These are phyloP conservation scores for Datisca glomerata DNA, from an alignment of 306 rosid genomes.

Conservation along the genomic window DNA sequence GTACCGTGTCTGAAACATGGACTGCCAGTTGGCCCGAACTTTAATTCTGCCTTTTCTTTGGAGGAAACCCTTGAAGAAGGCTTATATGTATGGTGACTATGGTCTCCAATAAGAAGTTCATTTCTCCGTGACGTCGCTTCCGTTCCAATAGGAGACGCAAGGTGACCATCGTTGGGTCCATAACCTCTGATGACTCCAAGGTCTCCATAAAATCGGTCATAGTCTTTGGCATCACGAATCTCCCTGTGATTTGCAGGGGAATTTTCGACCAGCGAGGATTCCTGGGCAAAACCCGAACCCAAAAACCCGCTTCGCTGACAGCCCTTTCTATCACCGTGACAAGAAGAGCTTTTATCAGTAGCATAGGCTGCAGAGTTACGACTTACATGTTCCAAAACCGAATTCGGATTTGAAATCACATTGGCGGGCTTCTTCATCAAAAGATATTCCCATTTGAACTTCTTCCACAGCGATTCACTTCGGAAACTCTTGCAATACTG, in stretches of 20 bases:
- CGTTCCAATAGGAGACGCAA: conserved; percentile 3
- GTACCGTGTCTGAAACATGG: neutral
- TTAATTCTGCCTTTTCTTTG: neutral
- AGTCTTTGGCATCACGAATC: neutral
- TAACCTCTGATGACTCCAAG: neutral
- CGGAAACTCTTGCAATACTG: neutral
- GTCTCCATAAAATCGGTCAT: neutral
- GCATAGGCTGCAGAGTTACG: too few relatives aligned
- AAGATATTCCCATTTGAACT: conserved; percentile 24
- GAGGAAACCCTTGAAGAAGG: neutral
- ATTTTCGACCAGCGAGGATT: neutral
- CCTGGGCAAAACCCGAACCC: neutral
- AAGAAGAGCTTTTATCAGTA: too few relatives aligned
- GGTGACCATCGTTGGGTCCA: neutral
- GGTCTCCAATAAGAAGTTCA: neutral
- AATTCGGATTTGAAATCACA: conserved; percentile 2
- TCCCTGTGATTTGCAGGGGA: neutral
- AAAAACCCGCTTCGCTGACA: neutral
- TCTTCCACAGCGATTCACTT: conserved; percentile 11
- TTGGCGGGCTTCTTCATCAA: conserved; percentile 6
- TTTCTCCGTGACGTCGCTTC: too few relatives aligned
- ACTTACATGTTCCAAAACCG: neutral
- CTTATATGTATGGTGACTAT: too few relatives aligned
- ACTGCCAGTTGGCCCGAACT: too few relatives aligned
- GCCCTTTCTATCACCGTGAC: neutral